Evolutionary conservation across 2,329 filamentous ascomycete species (phyloP).

Genomic region (Chalaropsis thielavioides): DNA sequence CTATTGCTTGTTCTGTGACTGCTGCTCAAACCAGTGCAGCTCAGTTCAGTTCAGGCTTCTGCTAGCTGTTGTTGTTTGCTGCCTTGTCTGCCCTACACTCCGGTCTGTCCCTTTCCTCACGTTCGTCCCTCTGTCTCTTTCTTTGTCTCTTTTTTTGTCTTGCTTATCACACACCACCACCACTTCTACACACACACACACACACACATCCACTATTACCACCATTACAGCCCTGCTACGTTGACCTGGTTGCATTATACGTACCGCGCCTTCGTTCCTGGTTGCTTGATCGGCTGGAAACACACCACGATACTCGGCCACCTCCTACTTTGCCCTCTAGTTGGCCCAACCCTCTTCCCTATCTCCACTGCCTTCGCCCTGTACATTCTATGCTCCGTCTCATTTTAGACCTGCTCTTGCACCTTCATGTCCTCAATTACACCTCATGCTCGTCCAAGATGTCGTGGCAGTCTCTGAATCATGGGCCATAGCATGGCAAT

Average conservation of each 20-base stretch:
- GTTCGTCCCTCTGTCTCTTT: conserved; percentile 5
- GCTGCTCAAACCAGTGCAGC: not conserved
- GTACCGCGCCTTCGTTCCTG: not conserved
- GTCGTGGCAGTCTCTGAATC: not conserved
- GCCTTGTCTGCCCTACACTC: not conserved
- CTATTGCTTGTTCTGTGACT: not conserved
- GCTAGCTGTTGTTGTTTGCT: not conserved
- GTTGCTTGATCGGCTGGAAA: not conserved
- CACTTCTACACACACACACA: not conserved
- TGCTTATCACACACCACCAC: not conserved
- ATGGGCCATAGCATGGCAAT: not conserved
- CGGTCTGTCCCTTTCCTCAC: conserved; percentile 5
- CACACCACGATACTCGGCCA: not conserved
- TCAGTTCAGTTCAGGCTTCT: not conserved
- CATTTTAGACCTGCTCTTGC: not conserved
- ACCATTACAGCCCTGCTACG: not conserved
- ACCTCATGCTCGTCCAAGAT: not conserved
- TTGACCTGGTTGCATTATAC: not conserved
- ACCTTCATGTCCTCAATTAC: not conserved
- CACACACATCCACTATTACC: not conserved
- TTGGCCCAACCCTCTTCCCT: not conserved
- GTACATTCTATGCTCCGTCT: not conserved
- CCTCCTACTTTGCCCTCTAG: not conserved
- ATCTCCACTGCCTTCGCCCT: not conserved
- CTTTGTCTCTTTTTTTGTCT: not conserved